Conservation (phyloP, 306 rosid genomes). For the Sicyos baderoa region DNA sequence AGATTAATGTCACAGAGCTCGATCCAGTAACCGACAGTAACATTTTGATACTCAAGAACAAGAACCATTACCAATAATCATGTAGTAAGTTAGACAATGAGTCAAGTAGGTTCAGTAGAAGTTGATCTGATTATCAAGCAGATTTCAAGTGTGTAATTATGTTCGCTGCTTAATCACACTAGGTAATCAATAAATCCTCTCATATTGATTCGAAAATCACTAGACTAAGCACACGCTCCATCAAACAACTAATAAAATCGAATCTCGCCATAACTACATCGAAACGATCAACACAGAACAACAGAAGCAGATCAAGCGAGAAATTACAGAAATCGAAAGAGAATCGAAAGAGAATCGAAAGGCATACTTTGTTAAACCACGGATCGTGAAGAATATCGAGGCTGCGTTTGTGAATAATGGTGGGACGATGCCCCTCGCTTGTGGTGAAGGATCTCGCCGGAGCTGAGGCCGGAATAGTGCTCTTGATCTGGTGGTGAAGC, state of each 20-base stretch:
- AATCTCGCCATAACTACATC: neutral
- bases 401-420: slow-evolving; percentile 87
- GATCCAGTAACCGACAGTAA: neutral
- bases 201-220: neutral
- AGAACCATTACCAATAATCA: neutral
- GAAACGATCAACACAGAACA: neutral
- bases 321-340: neutral
- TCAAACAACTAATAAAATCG: neutral
- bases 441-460: slow-evolving; percentile 63
- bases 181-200: neutral
- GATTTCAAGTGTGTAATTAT: neutral
- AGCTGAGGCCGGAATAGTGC: slow-evolving; percentile 24
- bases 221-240: neutral
- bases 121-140: neutral
- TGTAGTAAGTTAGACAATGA: neutral
- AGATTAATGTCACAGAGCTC: neutral
- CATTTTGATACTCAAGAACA: neutral
- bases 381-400: slow-evolving; percentile 96
- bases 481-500: slow-evolving; percentile 24
- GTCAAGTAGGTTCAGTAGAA: neutral
- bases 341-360: neutral
- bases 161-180: neutral
- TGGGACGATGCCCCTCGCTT: slow-evolving; percentile 66
- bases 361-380: slow-evolving; percentile 80
- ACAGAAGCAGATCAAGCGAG: neutral